Evolutionary conservation across 192 early-diverging fungal species (phyloP).

Genomic region (Coemansia sp.): DNA sequence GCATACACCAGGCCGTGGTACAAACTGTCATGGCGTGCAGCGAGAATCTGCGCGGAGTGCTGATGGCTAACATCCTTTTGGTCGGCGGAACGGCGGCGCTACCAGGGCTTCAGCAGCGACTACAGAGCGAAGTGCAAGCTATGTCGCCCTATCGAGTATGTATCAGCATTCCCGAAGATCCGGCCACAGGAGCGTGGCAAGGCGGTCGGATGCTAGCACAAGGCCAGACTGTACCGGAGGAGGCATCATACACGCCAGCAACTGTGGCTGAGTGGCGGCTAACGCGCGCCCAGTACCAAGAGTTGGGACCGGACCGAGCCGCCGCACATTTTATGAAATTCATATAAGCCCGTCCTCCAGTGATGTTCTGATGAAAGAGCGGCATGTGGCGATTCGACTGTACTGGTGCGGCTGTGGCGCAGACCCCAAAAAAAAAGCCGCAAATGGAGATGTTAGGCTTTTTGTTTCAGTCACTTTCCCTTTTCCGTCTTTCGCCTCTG

Average conservation of each 20-base stretch:
- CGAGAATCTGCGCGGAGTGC: slow-evolving; percentile 81
- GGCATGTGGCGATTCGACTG: no score
- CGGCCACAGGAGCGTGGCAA: slow-evolving; percentile 26
- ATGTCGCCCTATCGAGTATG: slow-evolving; percentile 63
- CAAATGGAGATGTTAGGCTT: not conserved
- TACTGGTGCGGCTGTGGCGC: not conserved
- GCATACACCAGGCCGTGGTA: slow-evolving; percentile 91
- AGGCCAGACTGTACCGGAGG: not conserved
- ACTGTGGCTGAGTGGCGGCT: slow-evolving; percentile 19
- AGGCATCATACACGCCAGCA: not conserved
- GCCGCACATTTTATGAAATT: slow-evolving; percentile 23
- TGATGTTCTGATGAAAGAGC: not conserved
- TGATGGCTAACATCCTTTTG: slow-evolving; percentile 91
- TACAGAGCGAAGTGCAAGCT: slow-evolving; percentile 93
- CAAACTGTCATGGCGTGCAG: slow-evolving; percentile 92
- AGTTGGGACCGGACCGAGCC: slow-evolving; percentile 30
- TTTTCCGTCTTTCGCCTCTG: slow-evolving; percentile 4
- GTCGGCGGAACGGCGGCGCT: slow-evolving; percentile 93
- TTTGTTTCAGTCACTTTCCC: slow-evolving; percentile 1
- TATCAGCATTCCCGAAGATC: not conserved
- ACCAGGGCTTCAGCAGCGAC: slow-evolving; percentile 86
- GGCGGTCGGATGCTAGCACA: slow-evolving; percentile 13
- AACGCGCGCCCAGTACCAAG: slow-evolving; percentile 28
- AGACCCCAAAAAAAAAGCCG: not conserved
- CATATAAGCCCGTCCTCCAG: not conserved